Evolutionary conservation across 129 eudicot genomes (phyloP), one percentile per base, ranked within the genome.

Genomic region (Flaveria linearis): DNA sequence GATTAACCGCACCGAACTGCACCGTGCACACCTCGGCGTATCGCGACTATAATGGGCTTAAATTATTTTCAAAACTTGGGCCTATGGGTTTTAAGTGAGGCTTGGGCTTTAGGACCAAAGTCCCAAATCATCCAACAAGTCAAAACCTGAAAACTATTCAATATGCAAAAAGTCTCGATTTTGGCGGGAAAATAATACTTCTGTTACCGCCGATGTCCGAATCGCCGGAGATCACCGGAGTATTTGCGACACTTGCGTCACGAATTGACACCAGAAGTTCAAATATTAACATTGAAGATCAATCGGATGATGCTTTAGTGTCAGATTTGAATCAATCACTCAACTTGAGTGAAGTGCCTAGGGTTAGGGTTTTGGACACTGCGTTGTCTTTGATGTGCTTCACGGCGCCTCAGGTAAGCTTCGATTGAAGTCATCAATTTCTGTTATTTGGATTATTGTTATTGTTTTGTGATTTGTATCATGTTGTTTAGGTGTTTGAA

Each of bases 381-480:
- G 90, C 92, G 7, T 88, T 91, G 17, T 88, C 96, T 4, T 77
- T 87, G 68, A 87, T 89, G 97, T 82, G 96, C 81, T 89, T 89
- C 82, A 80, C 90, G 2, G 78, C 96, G 0, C 88, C 92, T 16
- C 91, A 85, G 89, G 96, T 89, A 49, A 61, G 56, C 53, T 22
- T 10, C 12, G 3, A 30, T 50, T 30, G 12, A 28, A 16, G 13
- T 28, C 13, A 45, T 9, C 41, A 7, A 16, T 16, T n/a, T 20
- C 23, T 20, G 7, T 47, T 20, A 9, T 47, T 58, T n/a, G 23
- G 14, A 16, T 0, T 30, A 20, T 11, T 45, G 7, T 58, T 69
- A 1, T 56, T 52, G 7, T 6, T 6, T 57, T 55, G 63, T 60
- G 50, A 63, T 39, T 68, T n/a, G 3, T n/a, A 66, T 49, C n/a